These are phyloP conservation scores for Eragrostis curvula DNA, from an alignment of 176 grass and related monocot species.

Conservation along the genomic window DNA sequence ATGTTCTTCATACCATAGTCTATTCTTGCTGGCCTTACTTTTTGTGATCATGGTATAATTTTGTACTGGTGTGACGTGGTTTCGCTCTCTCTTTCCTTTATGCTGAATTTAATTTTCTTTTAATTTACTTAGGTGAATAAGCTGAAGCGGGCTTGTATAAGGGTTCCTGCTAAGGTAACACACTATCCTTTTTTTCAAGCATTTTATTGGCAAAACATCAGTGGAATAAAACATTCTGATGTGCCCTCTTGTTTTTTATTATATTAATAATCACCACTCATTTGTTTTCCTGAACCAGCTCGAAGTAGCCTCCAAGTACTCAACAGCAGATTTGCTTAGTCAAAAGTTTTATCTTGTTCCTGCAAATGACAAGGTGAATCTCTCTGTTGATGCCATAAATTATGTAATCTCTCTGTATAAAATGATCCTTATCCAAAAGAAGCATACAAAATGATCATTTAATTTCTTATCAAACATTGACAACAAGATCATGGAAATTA, in stretches of 20 bases:
- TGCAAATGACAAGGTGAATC: conserved; percentile 66
- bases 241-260: neutral
- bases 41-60: neutral
- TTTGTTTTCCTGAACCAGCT: conserved; percentile 45
- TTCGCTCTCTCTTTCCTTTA: neutral
- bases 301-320: conserved; percentile 77
- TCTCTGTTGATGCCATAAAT: neutral
- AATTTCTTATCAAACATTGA: too few relatives aligned
- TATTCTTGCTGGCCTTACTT: neutral
- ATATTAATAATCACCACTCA: conserved; percentile 5
- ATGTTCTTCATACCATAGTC: neutral
- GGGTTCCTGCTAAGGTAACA: conserved; percentile 84
- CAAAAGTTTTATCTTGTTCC: conserved; percentile 75
- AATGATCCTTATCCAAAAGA: too few relatives aligned
- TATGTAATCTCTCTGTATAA: too few relatives aligned
- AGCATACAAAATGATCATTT: too few relatives aligned
- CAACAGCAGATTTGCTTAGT: conserved; percentile 81
- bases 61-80: neutral
- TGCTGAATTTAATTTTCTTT: conserved; percentile 19
- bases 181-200: conserved; percentile 25
- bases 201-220: conserved; percentile 1
- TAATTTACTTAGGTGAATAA: conserved; percentile 62
- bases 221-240: neutral
- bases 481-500: too few relatives aligned
- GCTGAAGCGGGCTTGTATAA: conserved; percentile 85